A percentile compares a stretch with the other conserved stretches of the same genome.
Conservation (phyloP, 1,284 basidiomycete species). For the Pseudozyma tsukubaensis region DNA sequence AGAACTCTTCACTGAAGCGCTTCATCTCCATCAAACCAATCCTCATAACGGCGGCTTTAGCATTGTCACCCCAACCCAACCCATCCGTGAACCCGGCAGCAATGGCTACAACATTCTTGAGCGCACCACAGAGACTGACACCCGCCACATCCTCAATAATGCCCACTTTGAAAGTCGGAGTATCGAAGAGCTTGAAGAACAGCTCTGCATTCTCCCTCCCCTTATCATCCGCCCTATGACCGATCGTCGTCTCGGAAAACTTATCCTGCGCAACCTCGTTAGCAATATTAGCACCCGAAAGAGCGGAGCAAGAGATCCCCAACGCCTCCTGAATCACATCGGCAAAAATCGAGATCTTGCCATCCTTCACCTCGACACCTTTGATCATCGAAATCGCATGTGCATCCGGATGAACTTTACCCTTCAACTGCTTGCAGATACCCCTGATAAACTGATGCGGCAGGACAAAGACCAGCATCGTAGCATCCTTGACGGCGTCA, state of each 20-base stretch:
- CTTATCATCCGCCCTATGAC: conserved; percentile 70
- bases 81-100: conserved; percentile 74
- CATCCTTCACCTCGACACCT: conserved; percentile 69
- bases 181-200: conserved; percentile 71
- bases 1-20: conserved; percentile 73
- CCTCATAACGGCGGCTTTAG: conserved; percentile 75
- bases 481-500: conserved; percentile 73
- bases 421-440: conserved; percentile 63
- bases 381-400: conserved; percentile 69
- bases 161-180: conserved; percentile 72
- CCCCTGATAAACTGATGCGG: conserved; percentile 72
- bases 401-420: conserved; percentile 60
- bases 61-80: conserved; percentile 73
- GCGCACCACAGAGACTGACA: conserved; percentile 73
- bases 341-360: conserved; percentile 74
- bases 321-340: conserved; percentile 73
- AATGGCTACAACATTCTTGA: conserved; percentile 74
- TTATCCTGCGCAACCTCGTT: conserved; percentile 73
- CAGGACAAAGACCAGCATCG: conserved; percentile 73
- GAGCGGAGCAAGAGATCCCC: conserved; percentile 72
- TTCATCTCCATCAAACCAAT: conserved; percentile 70
- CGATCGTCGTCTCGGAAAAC: conserved; percentile 74
- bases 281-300: conserved; percentile 75
- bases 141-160: conserved; percentile 74
- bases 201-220: conserved; percentile 52